These are phyloP conservation scores for Salvia sclarea DNA, from an alignment of 305 asterid genomes.

Conservation along the genomic window DNA sequence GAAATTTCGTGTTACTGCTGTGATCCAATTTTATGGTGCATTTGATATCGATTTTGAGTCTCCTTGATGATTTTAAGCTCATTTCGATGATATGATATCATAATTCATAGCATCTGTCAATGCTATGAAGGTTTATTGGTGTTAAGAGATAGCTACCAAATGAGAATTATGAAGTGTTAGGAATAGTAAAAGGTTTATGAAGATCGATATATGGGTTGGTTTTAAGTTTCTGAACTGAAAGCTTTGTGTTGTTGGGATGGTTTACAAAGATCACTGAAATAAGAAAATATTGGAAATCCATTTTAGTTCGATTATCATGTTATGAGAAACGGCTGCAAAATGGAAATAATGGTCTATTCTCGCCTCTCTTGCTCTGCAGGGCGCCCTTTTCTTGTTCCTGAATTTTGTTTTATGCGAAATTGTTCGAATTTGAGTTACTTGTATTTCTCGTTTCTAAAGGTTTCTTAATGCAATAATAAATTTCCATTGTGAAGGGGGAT, in stretches of 20 bases:
- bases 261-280: background rate
- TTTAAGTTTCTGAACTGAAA: background rate
- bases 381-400: background rate
- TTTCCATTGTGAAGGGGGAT: slow-evolving; percentile 67
- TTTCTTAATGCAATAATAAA: slow-evolving; percentile 29
- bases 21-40: background rate
- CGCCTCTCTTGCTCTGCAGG: background rate
- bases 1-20: background rate
- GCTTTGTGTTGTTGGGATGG: background rate
- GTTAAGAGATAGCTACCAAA: background rate
- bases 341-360: background rate
- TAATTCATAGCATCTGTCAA: background rate
- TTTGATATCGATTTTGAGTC: background rate
- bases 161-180: background rate
- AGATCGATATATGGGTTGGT: background rate
- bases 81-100: background rate
- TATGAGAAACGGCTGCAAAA: background rate
- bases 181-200: background rate
- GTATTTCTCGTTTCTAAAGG: slow-evolving; percentile 14
- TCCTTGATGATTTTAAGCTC: background rate
- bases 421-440: slow-evolving; percentile 10
- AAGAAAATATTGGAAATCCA: background rate
- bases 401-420: background rate
- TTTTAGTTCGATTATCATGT: background rate
- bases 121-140: background rate